phyloP scores from a whole-genome alignment of 148 eudicot species.

The Arctostaphylos glauca region DNA sequence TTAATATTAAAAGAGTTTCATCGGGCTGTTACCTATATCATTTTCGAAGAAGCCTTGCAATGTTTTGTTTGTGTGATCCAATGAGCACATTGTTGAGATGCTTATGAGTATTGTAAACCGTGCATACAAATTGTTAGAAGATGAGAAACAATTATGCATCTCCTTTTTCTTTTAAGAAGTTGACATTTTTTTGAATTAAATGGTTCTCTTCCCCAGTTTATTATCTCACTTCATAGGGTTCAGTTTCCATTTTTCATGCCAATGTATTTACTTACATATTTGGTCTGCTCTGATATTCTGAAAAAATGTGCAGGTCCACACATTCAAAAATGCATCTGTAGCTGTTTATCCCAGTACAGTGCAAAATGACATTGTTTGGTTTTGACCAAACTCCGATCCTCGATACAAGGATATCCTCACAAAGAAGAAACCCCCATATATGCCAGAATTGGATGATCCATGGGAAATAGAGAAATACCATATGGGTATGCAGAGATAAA shows the following conservation, averaged over 20 bases:
- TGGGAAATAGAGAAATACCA: constrained; percentile 66
- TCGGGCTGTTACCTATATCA: neutral
- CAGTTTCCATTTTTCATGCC: neutral
- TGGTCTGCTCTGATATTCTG: neutral
- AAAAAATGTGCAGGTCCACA: constrained; percentile 49
- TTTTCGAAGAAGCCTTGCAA: neutral
- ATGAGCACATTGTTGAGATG: neutral
- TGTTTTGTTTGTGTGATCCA: neutral
- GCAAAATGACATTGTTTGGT: constrained; percentile 81
- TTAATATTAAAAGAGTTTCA: neutral
- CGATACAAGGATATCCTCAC: constrained; percentile 39
- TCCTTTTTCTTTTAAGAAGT: neutral
- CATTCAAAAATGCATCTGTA: constrained; percentile 69
- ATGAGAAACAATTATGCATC: neutral
- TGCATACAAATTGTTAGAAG: neutral
- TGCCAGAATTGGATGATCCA: constrained; percentile 77
- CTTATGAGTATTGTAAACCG: neutral
- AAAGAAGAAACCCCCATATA: constrained; percentile 54
- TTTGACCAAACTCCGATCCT: constrained; percentile 77
- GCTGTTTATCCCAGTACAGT: constrained; percentile 64
- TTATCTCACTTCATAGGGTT: neutral
- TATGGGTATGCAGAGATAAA: constrained; percentile 49
- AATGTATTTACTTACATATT: neutral
- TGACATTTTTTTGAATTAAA: neutral
- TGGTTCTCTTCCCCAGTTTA: neutral